Conservation (phyloP, 345 rosid species). For the Psidium guajava region DNA sequence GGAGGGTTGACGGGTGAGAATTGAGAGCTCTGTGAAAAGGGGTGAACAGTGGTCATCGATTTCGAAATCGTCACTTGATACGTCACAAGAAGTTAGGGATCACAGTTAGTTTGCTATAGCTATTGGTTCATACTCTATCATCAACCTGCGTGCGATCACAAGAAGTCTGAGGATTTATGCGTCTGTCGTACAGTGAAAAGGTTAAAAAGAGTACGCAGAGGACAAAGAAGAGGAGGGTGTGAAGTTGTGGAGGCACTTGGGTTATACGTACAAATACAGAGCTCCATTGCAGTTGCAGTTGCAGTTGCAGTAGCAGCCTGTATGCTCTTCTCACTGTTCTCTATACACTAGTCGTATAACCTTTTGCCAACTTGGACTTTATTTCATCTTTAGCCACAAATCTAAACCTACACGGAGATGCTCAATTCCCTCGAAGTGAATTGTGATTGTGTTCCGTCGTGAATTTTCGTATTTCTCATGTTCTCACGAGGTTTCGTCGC, state of each 20-base stretch:
- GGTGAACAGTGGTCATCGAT: background rate
- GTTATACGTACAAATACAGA: background rate
- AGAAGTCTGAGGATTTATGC: background rate
- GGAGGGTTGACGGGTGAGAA: background rate
- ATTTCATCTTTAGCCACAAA: background rate
- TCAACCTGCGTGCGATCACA: background rate
- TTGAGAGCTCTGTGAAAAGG: background rate
- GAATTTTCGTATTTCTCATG: background rate
- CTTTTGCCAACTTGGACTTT: background rate
- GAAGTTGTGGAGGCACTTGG: background rate
- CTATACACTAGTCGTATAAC: background rate
- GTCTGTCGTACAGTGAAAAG: background rate
- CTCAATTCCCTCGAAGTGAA: background rate
- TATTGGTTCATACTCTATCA: background rate
- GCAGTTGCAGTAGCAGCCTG: background rate
- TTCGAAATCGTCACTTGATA: background rate
- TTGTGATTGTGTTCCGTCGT: background rate
- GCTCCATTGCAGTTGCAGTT: background rate
- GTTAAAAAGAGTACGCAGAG: background rate
- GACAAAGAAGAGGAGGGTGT: background rate
- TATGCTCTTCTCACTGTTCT: background rate
- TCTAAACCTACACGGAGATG: background rate
- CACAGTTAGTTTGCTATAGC: background rate
- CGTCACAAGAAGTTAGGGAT: background rate
- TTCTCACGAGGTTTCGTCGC: background rate